Evolutionary conservation across 257 asterid species (phyloP).

Genomic region (Solanum chmielewskii): DNA sequence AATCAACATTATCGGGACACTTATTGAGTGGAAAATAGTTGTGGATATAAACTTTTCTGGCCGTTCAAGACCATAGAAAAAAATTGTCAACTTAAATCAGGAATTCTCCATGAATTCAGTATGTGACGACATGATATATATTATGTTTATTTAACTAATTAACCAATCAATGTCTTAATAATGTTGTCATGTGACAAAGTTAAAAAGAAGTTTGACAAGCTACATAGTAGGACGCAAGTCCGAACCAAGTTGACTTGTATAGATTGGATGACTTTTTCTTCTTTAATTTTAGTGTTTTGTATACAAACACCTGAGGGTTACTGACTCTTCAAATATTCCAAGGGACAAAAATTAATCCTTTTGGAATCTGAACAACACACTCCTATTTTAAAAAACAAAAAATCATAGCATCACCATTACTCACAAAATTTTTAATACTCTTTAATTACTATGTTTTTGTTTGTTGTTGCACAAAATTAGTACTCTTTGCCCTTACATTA

Average conservation of each 20-base stretch:
- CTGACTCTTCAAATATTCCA: background rate
- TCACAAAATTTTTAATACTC: background rate
- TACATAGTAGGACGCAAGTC: background rate
- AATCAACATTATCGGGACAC: background rate
- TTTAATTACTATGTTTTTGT: background rate
- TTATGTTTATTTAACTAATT: background rate
- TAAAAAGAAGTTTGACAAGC: background rate
- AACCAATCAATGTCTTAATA: background rate
- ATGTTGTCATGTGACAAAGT: background rate
- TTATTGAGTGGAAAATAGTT: background rate
- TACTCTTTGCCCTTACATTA: background rate
- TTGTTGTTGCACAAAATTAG: background rate
- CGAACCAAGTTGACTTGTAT: background rate
- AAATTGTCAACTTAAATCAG: background rate
- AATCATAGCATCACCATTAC: background rate
- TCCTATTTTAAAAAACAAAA: background rate
- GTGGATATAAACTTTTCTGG: too few relatives aligned
- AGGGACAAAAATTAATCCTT: background rate
- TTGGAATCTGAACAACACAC: background rate
- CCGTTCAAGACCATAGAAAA: background rate
- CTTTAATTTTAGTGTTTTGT: background rate
- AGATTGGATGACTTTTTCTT: background rate
- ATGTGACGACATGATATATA: background rate
- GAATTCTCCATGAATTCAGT: background rate
- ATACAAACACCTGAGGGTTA: background rate